A percentile compares a stretch with the other conserved stretches of the same genome.
These are phyloP conservation scores for Entonaema liquescens DNA, from an alignment of 495 filamentous ascomycete species.

Conservation along the genomic window DNA sequence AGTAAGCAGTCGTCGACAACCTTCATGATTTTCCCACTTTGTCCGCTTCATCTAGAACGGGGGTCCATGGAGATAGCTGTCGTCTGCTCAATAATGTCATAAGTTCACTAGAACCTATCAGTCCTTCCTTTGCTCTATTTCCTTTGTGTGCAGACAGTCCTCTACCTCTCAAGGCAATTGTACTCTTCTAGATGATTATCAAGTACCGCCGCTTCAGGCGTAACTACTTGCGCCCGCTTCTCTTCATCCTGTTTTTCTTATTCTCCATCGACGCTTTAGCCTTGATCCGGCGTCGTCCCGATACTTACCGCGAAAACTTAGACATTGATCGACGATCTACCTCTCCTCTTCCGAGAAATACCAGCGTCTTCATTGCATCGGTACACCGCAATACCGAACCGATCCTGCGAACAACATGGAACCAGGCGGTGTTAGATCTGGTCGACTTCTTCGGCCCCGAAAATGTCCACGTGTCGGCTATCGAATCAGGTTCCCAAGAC, in stretches of 20 bases:
- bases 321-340: constrained; percentile 26
- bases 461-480: constrained; percentile 74
- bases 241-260: constrained; percentile 44
- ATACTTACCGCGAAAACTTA: constrained; percentile 37
- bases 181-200: constrained; percentile 43
- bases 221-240: constrained; percentile 42
- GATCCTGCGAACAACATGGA: constrained; percentile 68
- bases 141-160: constrained; percentile 14
- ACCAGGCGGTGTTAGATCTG: constrained; percentile 62
- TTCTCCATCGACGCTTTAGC: constrained; percentile 43
- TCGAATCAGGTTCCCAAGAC: constrained; percentile 75
- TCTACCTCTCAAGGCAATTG: not conserved
- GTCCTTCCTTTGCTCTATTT: constrained; percentile 11
- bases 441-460: constrained; percentile 62
- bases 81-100: constrained; percentile 31
- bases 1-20: constrained; percentile 6
- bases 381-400: constrained; percentile 72
- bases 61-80: constrained; percentile 21
- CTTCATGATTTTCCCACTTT: constrained; percentile 21
- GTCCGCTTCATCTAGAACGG: constrained; percentile 25
- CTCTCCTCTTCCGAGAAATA: constrained; percentile 30
- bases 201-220: constrained; percentile 47
- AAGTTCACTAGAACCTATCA: constrained; percentile 2
- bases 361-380: constrained; percentile 68
- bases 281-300: constrained; percentile 41